Evolutionary conservation across 2,329 filamentous ascomycete species (phyloP), one percentile per base, ranked within the genome.

Genomic region (Botryotinia convoluta): DNA sequence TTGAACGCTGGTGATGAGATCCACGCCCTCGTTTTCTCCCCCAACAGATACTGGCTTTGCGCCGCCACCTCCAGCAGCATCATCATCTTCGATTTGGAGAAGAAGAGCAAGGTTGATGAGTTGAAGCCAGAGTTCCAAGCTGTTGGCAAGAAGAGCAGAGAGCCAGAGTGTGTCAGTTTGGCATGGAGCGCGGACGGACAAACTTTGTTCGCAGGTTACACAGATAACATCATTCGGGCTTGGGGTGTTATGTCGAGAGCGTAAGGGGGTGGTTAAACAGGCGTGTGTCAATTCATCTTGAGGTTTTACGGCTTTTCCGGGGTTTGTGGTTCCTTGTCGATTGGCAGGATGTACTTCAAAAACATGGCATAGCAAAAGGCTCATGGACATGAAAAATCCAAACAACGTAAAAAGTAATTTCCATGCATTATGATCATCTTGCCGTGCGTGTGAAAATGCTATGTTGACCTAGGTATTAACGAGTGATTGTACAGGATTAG

Each of bases 61-160:
- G 96, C 96, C 84, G 96, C 96, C 84, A 99, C 96, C 78, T 90
- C 94, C 84, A 93, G 90, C 88, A 94, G 91, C 90, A 98, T 99
- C 91, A 98, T 98, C 91, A 98, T 99, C 90, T 99, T 99, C 88
- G 96, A 99, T 84, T 91, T 99, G 81, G 96, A 99, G 94, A 99
- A 99, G 95, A 99, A 99, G 95, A 97, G 92, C 92, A 98, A 98
- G 93, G 95, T 98, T 84, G 95, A 98, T 83, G 96, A 98, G 91
- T 92, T 99, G 86, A 98, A 97, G 92, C 95, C 95, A 80, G 96
- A 99, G 86, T 97, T 96, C 89, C 89, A 94, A 83, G 90, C 94
- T 84, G 92, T 94, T 84, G 93, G 95, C 88, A 97, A 97, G 94
- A 98, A 98, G 94, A 94, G 92, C 91, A 91, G 95, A 84, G 95